These are phyloP conservation scores for Aegilops speltoides DNA, from an alignment of 176 grass and related monocot genomes.

Conservation along the genomic window DNA sequence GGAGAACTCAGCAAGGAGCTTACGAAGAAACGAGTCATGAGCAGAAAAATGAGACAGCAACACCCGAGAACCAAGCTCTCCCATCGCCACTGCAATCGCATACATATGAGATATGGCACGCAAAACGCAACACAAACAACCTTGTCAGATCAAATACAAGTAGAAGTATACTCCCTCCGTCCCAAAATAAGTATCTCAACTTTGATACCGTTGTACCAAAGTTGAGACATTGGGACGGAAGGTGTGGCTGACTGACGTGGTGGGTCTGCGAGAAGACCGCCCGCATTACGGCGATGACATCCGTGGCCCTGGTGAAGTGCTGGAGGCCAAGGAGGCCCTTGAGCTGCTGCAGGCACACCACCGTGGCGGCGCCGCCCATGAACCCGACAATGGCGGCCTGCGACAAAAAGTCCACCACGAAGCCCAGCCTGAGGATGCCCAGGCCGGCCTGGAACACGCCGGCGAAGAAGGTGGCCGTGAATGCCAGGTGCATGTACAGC, in stretches of 20 bases:
- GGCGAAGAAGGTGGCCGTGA: conserved; percentile 75
- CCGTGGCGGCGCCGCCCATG: conserved; percentile 54
- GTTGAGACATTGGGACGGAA: too few species aligned
- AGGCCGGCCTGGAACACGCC: conserved; percentile 52
- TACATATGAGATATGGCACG: background rate
- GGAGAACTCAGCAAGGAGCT: background rate
- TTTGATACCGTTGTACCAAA: too few species aligned
- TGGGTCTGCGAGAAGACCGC: conserved; percentile 39
- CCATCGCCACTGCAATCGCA: conserved; percentile 50
- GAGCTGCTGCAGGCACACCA: conserved; percentile 58
- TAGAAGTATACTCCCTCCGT: too few species aligned
- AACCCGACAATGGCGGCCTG: conserved; percentile 60
- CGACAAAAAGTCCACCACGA: conserved; percentile 67
- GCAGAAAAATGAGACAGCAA: conserved; percentile 45
- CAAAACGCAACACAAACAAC: background rate
- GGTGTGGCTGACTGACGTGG: conserved; percentile 22
- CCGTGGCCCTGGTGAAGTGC: conserved; percentile 40
- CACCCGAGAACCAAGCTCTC: conserved; percentile 48
- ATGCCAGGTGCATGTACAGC: conserved; percentile 49
- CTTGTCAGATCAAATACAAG: background rate
- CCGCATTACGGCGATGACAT: conserved; percentile 34
- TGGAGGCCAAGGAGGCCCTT: conserved; percentile 54
- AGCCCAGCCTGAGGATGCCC: conserved; percentile 51
- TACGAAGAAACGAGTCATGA: conserved; percentile 45
- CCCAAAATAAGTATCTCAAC: too few species aligned